Evolutionary conservation across 164 flowering plant genomes (phyloP), one percentile per base, ranked within the genome.

Genomic region (Vitis labrusca): DNA sequence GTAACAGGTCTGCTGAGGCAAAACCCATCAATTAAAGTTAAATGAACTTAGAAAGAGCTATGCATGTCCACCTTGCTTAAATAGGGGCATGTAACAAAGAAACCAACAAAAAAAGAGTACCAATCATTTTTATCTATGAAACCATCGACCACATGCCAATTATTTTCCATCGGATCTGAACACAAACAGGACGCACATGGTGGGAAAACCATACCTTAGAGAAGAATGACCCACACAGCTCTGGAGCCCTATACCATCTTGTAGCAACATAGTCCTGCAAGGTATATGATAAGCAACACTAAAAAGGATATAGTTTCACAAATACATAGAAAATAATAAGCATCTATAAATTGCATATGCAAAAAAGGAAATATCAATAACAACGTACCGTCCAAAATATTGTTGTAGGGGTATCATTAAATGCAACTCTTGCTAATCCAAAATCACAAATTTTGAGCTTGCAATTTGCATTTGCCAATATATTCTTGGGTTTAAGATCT

Each of bases 191-290:
- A 4, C 59, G 23, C 12, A 19, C 10, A 30, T n/a, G 16, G 7
- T 16, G 16, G 51, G 30, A 56, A 64, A 69, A 19, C 47, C 53
- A 73, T 82, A 88, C 92, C 92, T 85, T 88, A 37, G 86, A 79
- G 69, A 70, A 85, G 76, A 88, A 88, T 15, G 92, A 88, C 63
- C 92, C 92, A 73, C 92, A 88, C 47, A 88, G 79, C 77, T 88
- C 92, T 10, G 92, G 92, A 62, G 92, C 92, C 71, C 92, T 83
- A 67, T 88, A 88, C 92, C 92, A 88, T 80, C 92, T 82, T 47
- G 92, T 88, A 23, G 92, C 92, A 74, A 88, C 90, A 74, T 88
- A 88, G 63, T 88, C 92, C 92, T 88, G 80, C 61, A 74, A 30
- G 13, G 48, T 12, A 30, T 9, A 61, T 44, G 2, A 71, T 5